These are phyloP conservation scores for Cytospora mali DNA, from an alignment of 2,329 filamentous ascomycete genomes.

Conservation along the genomic window DNA sequence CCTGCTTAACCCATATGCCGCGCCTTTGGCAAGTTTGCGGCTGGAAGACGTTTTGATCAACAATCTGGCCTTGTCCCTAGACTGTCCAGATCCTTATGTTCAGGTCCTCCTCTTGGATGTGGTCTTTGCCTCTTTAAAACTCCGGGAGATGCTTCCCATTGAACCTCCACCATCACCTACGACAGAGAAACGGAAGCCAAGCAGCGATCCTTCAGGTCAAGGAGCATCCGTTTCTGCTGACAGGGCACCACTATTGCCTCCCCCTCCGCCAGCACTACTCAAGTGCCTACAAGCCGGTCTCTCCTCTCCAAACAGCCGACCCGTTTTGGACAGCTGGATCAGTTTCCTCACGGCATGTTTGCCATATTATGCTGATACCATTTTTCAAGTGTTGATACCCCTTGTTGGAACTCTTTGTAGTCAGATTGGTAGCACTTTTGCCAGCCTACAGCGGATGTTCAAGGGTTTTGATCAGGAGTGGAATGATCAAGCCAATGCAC, in stretches of 20 bases:
- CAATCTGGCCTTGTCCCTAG: constrained; percentile 63
- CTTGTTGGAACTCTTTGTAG: constrained; percentile 86
- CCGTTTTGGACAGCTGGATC: constrained; percentile 90
- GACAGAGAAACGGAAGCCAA: constrained; percentile 50
- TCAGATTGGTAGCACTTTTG: constrained; percentile 74
- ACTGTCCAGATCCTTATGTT: constrained; percentile 66
- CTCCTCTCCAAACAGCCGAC: constrained; percentile 70
- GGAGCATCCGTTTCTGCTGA: constrained; percentile 42
- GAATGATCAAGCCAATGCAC: constrained; percentile 42
- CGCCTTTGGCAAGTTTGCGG: constrained; percentile 61
- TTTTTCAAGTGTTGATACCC: constrained; percentile 89
- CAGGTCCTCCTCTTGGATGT: constrained; percentile 80
- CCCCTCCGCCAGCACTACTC: constrained; percentile 73
- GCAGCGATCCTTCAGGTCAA: constrained; percentile 44
- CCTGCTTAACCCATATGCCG: constrained; percentile 63
- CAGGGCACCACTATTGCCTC: constrained; percentile 38
- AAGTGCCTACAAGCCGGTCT: constrained; percentile 83
- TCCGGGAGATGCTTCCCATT: constrained; percentile 51
- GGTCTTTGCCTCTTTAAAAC: constrained; percentile 72
- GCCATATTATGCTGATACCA: constrained; percentile 78
- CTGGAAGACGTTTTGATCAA: constrained; percentile 73
- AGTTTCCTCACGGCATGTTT: constrained; percentile 81
- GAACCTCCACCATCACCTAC: constrained; percentile 49
- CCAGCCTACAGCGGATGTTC: constrained; percentile 69
- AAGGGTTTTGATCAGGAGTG: constrained; percentile 30